Conservation (phyloP, 2,329 filamentous ascomycete species). For the Dendrostoma leiphaemia region DNA sequence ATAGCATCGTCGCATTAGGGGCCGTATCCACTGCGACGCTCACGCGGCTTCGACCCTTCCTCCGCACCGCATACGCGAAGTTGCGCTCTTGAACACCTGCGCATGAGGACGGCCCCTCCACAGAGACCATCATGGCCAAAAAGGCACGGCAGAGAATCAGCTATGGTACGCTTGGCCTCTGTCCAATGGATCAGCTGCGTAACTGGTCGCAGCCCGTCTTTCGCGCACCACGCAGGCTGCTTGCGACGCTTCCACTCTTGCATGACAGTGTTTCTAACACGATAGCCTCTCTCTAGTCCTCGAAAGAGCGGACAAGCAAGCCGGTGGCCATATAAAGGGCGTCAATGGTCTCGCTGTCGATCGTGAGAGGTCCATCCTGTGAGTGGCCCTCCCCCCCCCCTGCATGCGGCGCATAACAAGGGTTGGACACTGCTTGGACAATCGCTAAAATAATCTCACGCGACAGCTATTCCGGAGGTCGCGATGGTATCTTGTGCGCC, state of each 20-base stretch:
- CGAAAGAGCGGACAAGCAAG: slow-evolving; percentile 56
- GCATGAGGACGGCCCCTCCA: slow-evolving; percentile 18
- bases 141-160: slow-evolving; percentile 66
- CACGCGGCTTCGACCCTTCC: too few relatives aligned
- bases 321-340: slow-evolving; percentile 84
- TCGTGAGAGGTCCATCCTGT: slow-evolving; percentile 80
- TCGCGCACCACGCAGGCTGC: slow-evolving; percentile 23
- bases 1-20: too few relatives aligned
- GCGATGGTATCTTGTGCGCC: slow-evolving; percentile 92
- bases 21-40: too few relatives aligned
- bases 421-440: too few relatives aligned
- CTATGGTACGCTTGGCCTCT: slow-evolving; percentile 50
- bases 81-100: slow-evolving; percentile 5
- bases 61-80: too few relatives aligned
- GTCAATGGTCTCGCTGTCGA: slow-evolving; percentile 95
- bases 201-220: slow-evolving; percentile 22
- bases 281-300: slow-evolving; percentile 43
- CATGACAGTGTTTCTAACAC: slow-evolving; percentile 19
- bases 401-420: background rate
- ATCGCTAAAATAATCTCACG: slow-evolving; percentile 24
- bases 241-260: slow-evolving; percentile 2
- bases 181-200: background rate
- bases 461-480: slow-evolving; percentile 85
- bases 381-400: slow-evolving; percentile 36
- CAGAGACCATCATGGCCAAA: slow-evolving; percentile 51